Conservation (phyloP, 1,284 basidiomycete species). For the Boletus semigastroideus region DNA sequence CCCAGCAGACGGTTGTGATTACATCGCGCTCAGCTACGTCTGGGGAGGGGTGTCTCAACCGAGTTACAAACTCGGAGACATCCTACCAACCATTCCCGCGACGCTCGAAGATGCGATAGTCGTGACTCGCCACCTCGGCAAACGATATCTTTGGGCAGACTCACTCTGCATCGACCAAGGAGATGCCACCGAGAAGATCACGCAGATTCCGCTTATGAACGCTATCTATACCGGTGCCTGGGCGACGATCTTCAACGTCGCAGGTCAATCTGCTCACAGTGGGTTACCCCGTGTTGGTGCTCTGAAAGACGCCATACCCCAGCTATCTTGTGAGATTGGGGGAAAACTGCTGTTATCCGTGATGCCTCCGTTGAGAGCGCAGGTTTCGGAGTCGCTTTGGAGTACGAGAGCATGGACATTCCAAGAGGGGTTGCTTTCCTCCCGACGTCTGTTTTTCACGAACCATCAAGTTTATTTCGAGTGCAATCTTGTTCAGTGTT, state of each 20-base stretch:
- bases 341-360: slow-evolving; percentile 7
- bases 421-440: slow-evolving; percentile 20
- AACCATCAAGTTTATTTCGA: slow-evolving; percentile 24
- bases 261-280: slow-evolving; percentile 7
- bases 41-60: slow-evolving; percentile 19
- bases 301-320: slow-evolving; percentile 5
- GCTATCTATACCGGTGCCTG: slow-evolving; percentile 16
- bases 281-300: slow-evolving; percentile 18
- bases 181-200: slow-evolving; percentile 7
- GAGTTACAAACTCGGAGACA: slow-evolving; percentile 6
- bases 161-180: slow-evolving; percentile 22
- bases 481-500: slow-evolving; percentile 15
- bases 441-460: slow-evolving; percentile 21
- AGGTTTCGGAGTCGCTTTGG: slow-evolving; percentile 14
- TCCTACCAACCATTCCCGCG: slow-evolving; percentile 6
- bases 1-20: slow-evolving; percentile 7
- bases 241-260: slow-evolving; percentile 13
- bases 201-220: slow-evolving; percentile 20
- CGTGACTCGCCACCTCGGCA: slow-evolving; percentile 12
- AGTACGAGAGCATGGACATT: slow-evolving; percentile 15
- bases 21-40: slow-evolving; percentile 25
- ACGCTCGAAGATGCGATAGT: slow-evolving; percentile 20
- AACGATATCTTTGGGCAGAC: slow-evolving; percentile 19
- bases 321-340: slow-evolving; percentile 2
- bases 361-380: slow-evolving; percentile 11